Evolutionary conservation across 2,329 filamentous ascomycete species (phyloP).

Genomic region (Cadophora luteo-olivacea): DNA sequence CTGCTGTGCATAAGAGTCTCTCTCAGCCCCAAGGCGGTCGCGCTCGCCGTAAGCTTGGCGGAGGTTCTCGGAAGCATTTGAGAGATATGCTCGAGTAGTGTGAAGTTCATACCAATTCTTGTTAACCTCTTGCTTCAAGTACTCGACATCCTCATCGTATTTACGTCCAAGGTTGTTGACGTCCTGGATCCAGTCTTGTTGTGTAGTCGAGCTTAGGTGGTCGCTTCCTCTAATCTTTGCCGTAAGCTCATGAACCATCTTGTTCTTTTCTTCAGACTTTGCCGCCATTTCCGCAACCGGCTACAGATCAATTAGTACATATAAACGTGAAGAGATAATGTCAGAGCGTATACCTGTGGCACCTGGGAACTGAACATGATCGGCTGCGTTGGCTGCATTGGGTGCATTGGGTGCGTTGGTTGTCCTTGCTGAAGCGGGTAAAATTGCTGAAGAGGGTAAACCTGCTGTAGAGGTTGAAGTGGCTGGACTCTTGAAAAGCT

Average conservation of each 20-base stretch:
- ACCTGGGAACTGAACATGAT: neutral
- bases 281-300: neutral
- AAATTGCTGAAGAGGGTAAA: too few species aligned
- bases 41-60: slow-evolving; percentile 22
- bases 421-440: too few species aligned
- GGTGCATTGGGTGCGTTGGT: too few species aligned
- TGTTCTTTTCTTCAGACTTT: slow-evolving; percentile 1
- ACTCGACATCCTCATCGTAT: slow-evolving; percentile 1
- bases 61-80: slow-evolving; percentile 17
- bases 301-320: slow-evolving; percentile 9
- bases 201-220: neutral
- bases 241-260: neutral
- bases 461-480: neutral
- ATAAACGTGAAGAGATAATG: neutral
- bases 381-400: neutral
- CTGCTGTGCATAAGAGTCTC: slow-evolving; percentile 14
- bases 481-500: neutral
- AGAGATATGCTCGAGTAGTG: slow-evolving; percentile 2
- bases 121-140: neutral
- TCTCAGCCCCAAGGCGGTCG: slow-evolving; percentile 15
- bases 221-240: slow-evolving; percentile 10
- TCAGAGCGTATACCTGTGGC: neutral
- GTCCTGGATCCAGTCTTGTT: slow-evolving; percentile 12
- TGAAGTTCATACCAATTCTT: neutral
- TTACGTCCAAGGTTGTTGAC: slow-evolving; percentile 4